Conservation (phyloP, 352 stramenopile genomes). For the Phytophthora rubi region DNA sequence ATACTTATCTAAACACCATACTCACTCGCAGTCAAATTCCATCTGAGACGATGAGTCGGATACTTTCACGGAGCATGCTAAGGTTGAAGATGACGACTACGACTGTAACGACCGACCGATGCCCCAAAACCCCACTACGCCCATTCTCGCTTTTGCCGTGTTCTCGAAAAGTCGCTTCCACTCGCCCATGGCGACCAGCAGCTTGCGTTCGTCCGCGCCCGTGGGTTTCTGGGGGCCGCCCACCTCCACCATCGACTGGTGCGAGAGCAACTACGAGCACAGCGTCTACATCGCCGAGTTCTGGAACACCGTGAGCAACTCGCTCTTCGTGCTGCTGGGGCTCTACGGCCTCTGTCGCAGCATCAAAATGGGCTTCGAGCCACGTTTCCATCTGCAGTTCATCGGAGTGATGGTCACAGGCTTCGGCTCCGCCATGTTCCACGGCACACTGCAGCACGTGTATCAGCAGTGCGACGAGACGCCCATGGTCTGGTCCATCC, state of each 20-base stretch:
- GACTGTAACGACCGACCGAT: constrained; percentile 10
- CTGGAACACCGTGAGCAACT: constrained; percentile 89
- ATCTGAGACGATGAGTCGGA: background rate
- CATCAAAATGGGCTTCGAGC: constrained; percentile 74
- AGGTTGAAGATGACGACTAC: constrained; percentile 1
- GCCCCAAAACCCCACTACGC: background rate
- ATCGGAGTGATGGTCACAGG: constrained; percentile 81
- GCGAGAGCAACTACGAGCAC: constrained; percentile 84
- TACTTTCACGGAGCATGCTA: background rate
- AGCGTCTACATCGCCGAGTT: constrained; percentile 87
- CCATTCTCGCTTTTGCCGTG: constrained; percentile 14
- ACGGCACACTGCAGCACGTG: constrained; percentile 84
- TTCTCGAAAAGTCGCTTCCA: background rate
- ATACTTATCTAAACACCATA: background rate
- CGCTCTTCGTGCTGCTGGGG: constrained; percentile 77
- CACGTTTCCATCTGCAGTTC: constrained; percentile 78
- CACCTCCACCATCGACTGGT: constrained; percentile 89
- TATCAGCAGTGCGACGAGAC: constrained; percentile 89
- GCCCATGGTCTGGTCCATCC: constrained; percentile 86
- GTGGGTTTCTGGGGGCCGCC: constrained; percentile 69
- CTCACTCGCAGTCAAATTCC: background rate
- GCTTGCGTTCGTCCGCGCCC: background rate
- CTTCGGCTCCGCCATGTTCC: constrained; percentile 85
- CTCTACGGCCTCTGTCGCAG: constrained; percentile 75
- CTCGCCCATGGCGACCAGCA: background rate